Evolutionary conservation across 2,329 filamentous ascomycete genomes (phyloP).

Genomic region (Cercospora sojina): DNA sequence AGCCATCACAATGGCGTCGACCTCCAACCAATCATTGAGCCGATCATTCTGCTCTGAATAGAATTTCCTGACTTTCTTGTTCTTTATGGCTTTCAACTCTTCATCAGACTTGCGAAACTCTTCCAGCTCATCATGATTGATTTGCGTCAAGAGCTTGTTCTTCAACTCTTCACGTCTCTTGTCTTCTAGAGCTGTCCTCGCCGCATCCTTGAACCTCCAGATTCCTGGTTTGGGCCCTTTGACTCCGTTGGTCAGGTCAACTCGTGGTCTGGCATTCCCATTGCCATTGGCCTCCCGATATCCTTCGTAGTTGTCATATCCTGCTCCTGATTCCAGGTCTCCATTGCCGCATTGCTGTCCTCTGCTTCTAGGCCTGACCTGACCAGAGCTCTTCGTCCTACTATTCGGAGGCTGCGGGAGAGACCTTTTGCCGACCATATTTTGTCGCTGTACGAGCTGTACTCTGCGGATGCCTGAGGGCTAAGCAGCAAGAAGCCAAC

Average conservation of each 20-base stretch:
- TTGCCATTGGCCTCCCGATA: slow-evolving; percentile 16
- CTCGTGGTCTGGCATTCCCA: slow-evolving; percentile 19
- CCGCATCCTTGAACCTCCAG: slow-evolving; percentile 50
- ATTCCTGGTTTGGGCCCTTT: slow-evolving; percentile 31
- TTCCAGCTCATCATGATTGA: slow-evolving; percentile 51
- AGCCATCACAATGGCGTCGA: slow-evolving; percentile 57
- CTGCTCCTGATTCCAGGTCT: slow-evolving; percentile 23
- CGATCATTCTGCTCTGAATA: slow-evolving; percentile 57
- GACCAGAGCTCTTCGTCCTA: slow-evolving; percentile 6
- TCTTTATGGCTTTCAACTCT: slow-evolving; percentile 55
- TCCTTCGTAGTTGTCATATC: slow-evolving; percentile 7
- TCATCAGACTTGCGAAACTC: slow-evolving; percentile 52
- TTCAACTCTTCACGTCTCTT: slow-evolving; percentile 51
- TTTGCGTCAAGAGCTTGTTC: slow-evolving; percentile 48
- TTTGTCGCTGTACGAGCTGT: background rate
- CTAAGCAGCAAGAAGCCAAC: background rate
- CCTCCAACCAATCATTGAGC: slow-evolving; percentile 59
- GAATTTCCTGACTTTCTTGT: slow-evolving; percentile 54
- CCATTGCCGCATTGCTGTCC: slow-evolving; percentile 7
- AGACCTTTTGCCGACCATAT: slow-evolving; percentile 36
- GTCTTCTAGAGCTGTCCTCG: slow-evolving; percentile 48
- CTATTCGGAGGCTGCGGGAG: slow-evolving; percentile 10
- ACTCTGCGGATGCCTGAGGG: background rate
- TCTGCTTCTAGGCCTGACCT: slow-evolving; percentile 15
- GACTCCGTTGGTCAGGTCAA: slow-evolving; percentile 22